Conservation (phyloP, 1,284 basidiomycete species). For the Sutorius eximius region DNA sequence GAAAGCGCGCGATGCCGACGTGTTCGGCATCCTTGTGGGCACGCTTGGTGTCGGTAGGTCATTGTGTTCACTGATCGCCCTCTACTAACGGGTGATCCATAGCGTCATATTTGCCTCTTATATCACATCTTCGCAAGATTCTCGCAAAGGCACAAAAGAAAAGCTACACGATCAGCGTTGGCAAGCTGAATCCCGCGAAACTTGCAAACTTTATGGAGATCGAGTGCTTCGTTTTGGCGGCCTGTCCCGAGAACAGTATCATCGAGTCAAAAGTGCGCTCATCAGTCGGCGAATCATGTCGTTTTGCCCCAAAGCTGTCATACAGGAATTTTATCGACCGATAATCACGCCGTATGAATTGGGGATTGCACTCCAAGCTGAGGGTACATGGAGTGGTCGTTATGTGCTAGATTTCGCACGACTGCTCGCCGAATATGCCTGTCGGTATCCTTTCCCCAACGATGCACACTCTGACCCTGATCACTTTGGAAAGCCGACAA, state of each 20-base stretch:
- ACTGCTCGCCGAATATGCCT: conserved; percentile 48
- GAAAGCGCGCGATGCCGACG: conserved; percentile 88
- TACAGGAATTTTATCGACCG: conserved; percentile 85
- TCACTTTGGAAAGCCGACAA: conserved; percentile 12
- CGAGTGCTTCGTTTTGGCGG: conserved; percentile 93
- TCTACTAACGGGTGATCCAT: not conserved
- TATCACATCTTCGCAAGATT: conserved; percentile 70
- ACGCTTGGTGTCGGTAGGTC: conserved; percentile 85
- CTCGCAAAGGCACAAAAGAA: conserved; percentile 76
- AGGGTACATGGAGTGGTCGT: conserved; percentile 74
- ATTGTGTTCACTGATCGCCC: not conserved
- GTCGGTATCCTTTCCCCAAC: conserved; percentile 14
- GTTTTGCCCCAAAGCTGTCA: not conserved
- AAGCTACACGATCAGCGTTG: conserved; percentile 93
- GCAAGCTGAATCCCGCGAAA: conserved; percentile 94
- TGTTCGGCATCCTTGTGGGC: conserved; percentile 94
- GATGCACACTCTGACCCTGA: not conserved
- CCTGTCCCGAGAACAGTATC: conserved; percentile 92
- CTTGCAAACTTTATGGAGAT: conserved; percentile 96
- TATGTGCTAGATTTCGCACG: conserved; percentile 83
- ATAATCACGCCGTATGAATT: conserved; percentile 96
- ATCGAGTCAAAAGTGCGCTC: conserved; percentile 73
- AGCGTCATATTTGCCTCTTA: conserved; percentile 83
- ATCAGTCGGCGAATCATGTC: not conserved
- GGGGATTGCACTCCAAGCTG: conserved; percentile 72